Evolutionary conservation across 768 basidiomycete species (phyloP).

Genomic region (Tylopilus sp.): DNA sequence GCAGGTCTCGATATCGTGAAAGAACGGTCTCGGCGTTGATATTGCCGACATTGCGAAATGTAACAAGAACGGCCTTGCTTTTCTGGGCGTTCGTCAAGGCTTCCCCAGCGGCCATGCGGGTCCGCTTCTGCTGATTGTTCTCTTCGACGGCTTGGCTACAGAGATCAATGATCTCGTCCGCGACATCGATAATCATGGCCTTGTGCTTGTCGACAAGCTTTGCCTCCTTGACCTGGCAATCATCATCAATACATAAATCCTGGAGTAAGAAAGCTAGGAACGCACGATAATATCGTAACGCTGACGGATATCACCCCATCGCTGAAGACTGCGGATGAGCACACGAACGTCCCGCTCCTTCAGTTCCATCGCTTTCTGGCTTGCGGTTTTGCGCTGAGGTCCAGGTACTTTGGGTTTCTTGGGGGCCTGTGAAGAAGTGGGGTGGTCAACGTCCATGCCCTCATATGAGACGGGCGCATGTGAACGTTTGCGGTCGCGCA

Average conservation of each 20-base stretch:
- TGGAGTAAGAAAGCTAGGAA: conserved; percentile 15
- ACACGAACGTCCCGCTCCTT: conserved; percentile 98
- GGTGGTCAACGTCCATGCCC: conserved; percentile 88
- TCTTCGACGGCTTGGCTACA: conserved; percentile 83
- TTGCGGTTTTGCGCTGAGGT: conserved; percentile 82
- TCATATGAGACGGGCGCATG: conserved; percentile 88
- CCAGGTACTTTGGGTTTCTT: conserved; percentile 75
- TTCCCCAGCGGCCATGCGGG: conserved; percentile 76
- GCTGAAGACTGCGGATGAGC: conserved; percentile 89
- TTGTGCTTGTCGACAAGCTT: conserved; percentile 94
- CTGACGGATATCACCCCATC: conserved; percentile 95
- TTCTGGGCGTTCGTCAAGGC: conserved; percentile 90
- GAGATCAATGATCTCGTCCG: conserved; percentile 89
- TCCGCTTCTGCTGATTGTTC: conserved; percentile 76
- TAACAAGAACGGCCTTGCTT: conserved; percentile 94
- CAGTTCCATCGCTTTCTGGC: conserved; percentile 92
- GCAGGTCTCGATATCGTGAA: conserved; percentile 83
- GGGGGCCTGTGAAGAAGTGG: conserved; percentile 52
- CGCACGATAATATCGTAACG: conserved; percentile 93
- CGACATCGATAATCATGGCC: conserved; percentile 83
- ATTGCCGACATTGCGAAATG: conserved; percentile 83
- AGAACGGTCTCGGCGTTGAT: conserved; percentile 98
- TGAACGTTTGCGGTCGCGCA: conserved; percentile 74
- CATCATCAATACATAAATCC: conserved; percentile 1
- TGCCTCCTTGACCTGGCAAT: conserved; percentile 74